Conservation (phyloP, 2,329 filamentous ascomycete genomes). For the Akanthomyces muscarius region DNA sequence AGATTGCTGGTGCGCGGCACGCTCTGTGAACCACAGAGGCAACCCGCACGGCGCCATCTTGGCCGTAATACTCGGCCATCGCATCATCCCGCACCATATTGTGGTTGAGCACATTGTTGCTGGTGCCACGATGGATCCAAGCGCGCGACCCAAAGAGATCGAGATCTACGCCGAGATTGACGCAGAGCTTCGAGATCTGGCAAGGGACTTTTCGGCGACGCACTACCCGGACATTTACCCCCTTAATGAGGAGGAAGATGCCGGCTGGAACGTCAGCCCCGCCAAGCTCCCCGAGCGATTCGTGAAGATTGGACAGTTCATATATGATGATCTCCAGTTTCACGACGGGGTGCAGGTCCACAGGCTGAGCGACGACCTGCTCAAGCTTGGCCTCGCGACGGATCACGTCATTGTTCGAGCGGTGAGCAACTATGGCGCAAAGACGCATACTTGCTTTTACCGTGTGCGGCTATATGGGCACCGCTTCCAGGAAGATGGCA, state of each 20-base stretch:
- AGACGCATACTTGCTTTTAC: conserved; percentile 63
- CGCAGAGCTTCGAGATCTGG: conserved; percentile 36
- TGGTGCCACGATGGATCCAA: conserved; percentile 57
- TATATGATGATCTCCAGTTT: conserved; percentile 43
- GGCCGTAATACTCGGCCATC: conserved; percentile 54
- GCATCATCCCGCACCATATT: conserved; percentile 63
- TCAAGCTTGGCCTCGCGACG: conserved; percentile 44
- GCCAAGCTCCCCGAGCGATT: conserved; percentile 36
- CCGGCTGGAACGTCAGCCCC: conserved; percentile 28
- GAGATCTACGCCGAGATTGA: conserved; percentile 65
- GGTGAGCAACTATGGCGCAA: conserved; percentile 54
- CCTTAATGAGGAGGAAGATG: conserved; percentile 15
- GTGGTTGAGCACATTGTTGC: conserved; percentile 69
- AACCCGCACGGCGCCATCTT: conserved; percentile 58
- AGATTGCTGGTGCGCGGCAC: conserved; percentile 79
- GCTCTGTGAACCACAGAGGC: conserved; percentile 36
- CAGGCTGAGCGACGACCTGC: conserved; percentile 47
- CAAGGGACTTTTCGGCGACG: conserved; percentile 40
- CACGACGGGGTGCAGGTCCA: conserved; percentile 51
- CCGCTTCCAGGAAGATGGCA: conserved; percentile 17
- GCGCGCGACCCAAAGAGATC: conserved; percentile 60
- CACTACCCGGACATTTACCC: conserved; percentile 35
- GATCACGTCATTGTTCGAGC: conserved; percentile 52
- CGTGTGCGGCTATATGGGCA: conserved; percentile 55
- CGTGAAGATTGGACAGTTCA: conserved; percentile 55